Base-by-base conservation (phyloP, 2,329 filamentous ascomycete genomes). In the Fusarium luffae region DNA sequence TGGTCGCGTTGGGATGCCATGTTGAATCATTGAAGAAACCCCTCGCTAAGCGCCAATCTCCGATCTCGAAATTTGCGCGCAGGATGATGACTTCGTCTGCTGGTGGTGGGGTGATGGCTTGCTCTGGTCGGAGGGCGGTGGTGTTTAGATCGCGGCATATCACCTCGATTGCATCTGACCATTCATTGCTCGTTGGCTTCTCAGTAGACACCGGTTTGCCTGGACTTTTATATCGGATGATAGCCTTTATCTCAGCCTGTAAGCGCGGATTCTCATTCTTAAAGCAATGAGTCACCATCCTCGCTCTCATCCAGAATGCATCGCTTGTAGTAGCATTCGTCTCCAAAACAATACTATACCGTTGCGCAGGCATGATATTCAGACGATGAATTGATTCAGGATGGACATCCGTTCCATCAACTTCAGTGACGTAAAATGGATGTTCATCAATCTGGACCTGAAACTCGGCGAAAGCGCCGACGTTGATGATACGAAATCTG, bases 371-470 rank as follows among this genome's bases (percentile, higher is more conserved):
- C 10, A 89, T 85, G 23, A 94, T 81, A 64, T 91, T 89, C 55
- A 93, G 79, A 65, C 88, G 85, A 34, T 86, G 83, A 9, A 89
- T 85, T 2, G 86, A 81, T 7, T 82, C 80, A 0, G 91, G 89
- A 60, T 88, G 83, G 2, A 92, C 86, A 37, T 88, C 86, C 3
- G 90, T 88, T 18, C 91, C 91, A 73, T 93, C 91, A 1, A 92
- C 88, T 75, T 93, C 91, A 12, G 91, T 88, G 47, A 93, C 81
- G 34, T 81, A 82, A 76, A 92, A 88, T 1, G 82, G 76, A 70
- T 93, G 91, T 51, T 88, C 86, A 68, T 93, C 91, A 47, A 93
- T 83, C 74, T 88, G 89, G 28, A 93, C 84, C 74, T 93, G 90
- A 66, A 93, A 91, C 74, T 89, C 89, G 3, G 90, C 90, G 74